Evolutionary conservation across 2,329 filamentous ascomycete genomes (phyloP).

Genomic region (Teratosphaeria epicoccoides): DNA sequence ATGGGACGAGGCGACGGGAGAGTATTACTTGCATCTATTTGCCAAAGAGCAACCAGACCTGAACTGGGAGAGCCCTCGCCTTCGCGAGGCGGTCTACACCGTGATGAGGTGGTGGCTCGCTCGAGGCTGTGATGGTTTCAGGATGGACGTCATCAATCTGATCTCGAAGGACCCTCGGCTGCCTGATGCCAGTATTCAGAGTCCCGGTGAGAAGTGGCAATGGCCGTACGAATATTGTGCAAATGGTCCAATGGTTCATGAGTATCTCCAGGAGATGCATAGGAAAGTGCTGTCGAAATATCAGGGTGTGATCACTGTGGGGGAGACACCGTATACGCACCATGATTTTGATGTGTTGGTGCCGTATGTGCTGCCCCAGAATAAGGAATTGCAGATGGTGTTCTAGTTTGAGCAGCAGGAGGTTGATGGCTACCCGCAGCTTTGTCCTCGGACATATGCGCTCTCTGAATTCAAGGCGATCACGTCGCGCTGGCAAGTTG

Average conservation of each 20-base stretch:
- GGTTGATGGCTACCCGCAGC: neutral
- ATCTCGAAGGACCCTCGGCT: constrained; percentile 16
- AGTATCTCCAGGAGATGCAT: constrained; percentile 36
- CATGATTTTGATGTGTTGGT: constrained; percentile 38
- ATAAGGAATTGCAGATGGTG: constrained; percentile 58
- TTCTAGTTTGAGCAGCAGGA: constrained; percentile 52
- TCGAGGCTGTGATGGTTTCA: constrained; percentile 48
- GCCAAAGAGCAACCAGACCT: constrained; percentile 67
- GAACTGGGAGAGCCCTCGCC: constrained; percentile 67
- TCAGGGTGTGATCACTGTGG: constrained; percentile 32
- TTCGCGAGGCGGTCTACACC: constrained; percentile 56
- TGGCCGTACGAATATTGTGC: constrained; percentile 12
- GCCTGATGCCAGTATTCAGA: constrained; percentile 11
- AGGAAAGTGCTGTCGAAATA: constrained; percentile 10
- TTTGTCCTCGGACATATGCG: neutral
- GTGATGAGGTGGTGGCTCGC: constrained; percentile 60
- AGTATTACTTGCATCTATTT: constrained; percentile 72
- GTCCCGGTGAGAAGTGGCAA: constrained; percentile 12
- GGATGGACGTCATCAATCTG: constrained; percentile 17
- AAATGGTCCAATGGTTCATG: constrained; percentile 34
- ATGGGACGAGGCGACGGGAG: constrained; percentile 58
- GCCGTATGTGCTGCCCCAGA: constrained; percentile 40
- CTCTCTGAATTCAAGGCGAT: constrained; percentile 30
- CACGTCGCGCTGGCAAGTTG: neutral
- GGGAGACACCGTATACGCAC: constrained; percentile 39